These are phyloP conservation scores for Oryza brachyantha DNA, from an alignment of 176 grass and related monocot genomes.

Conservation along the genomic window DNA sequence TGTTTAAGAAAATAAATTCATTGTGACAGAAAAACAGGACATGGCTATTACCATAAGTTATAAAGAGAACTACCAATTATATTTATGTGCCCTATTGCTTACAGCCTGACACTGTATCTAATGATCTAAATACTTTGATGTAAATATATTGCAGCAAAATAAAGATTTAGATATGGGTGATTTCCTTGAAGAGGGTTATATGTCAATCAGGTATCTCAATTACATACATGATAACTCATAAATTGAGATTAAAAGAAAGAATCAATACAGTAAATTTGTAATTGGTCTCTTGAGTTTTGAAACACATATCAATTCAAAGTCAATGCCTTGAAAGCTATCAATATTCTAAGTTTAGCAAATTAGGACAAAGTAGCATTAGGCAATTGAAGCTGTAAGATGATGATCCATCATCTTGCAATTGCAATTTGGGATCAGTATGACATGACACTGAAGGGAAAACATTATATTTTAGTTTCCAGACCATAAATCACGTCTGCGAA, in stretches of 20 bases:
- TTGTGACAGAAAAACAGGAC: not conserved
- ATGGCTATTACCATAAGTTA: not conserved
- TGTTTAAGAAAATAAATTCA: not conserved
- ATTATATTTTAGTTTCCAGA: conserved; percentile 3
- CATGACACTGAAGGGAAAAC: not conserved
- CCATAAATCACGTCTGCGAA: not conserved
- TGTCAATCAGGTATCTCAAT: not conserved
- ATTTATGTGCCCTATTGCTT: not conserved
- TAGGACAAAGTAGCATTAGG: not conserved
- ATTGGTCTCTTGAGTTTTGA: not conserved
- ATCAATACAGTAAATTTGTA: not conserved
- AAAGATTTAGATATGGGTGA: conserved; percentile 16
- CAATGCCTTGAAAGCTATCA: not conserved
- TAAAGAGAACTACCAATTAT: not conserved
- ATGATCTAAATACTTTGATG: not conserved
- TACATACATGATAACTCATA: not conserved
- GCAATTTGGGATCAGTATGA: not conserved
- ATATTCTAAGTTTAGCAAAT: not conserved
- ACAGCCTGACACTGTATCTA: conserved; percentile 1
- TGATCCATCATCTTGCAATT: not conserved
- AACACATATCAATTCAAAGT: not conserved
- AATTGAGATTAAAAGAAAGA: not conserved
- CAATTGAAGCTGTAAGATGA: not conserved
- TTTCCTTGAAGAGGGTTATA: not conserved
- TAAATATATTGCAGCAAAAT: not conserved